Percentiles rank a stretch among this genome's conserved stretches.
Conservation (phyloP, 352 stramenopile species). For the Globisporangium canariense region DNA sequence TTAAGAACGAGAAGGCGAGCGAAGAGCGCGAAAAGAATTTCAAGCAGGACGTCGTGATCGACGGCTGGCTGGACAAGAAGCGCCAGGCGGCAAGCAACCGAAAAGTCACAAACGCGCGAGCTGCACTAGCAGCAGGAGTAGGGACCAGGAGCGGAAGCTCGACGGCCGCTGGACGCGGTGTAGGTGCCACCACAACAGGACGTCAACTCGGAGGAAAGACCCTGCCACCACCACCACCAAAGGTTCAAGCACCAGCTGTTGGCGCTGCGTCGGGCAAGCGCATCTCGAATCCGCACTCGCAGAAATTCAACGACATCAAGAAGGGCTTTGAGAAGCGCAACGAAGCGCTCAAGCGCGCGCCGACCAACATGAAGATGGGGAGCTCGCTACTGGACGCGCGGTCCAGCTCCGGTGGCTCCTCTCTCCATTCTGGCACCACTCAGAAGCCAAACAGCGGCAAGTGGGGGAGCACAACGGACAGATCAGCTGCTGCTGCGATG, state of each 20-base stretch:
- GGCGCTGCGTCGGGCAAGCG: slow-evolving; percentile 54
- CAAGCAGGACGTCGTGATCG: slow-evolving; percentile 74
- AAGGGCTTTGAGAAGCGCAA: slow-evolving; percentile 54
- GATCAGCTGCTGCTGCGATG: not conserved
- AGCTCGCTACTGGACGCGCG: slow-evolving; percentile 22
- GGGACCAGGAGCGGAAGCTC: not conserved
- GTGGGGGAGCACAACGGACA: not conserved
- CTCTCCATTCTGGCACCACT: slow-evolving; percentile 10
- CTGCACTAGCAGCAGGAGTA: not conserved
- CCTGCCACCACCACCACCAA: slow-evolving; percentile 33
- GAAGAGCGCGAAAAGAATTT: slow-evolving; percentile 28
- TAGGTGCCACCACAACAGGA: slow-evolving; percentile 5
- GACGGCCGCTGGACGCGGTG: not conserved
- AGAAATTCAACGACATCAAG: slow-evolving; percentile 69
- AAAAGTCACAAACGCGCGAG: slow-evolving; percentile 30
- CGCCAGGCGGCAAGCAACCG: slow-evolving; percentile 51
- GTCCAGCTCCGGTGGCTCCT: not conserved
- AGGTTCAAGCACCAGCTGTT: slow-evolving; percentile 36
- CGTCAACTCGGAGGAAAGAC: slow-evolving; percentile 17
- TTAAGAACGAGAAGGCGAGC: slow-evolving; percentile 56
- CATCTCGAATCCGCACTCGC: slow-evolving; percentile 51
- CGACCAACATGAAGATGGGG: slow-evolving; percentile 19
- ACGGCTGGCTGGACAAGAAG: slow-evolving; percentile 72
- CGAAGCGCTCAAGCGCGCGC: slow-evolving; percentile 40
- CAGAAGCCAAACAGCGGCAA: not conserved